Evolutionary conservation across 345 rosid genomes (phyloP).

Genomic region (Brassica napus): DNA sequence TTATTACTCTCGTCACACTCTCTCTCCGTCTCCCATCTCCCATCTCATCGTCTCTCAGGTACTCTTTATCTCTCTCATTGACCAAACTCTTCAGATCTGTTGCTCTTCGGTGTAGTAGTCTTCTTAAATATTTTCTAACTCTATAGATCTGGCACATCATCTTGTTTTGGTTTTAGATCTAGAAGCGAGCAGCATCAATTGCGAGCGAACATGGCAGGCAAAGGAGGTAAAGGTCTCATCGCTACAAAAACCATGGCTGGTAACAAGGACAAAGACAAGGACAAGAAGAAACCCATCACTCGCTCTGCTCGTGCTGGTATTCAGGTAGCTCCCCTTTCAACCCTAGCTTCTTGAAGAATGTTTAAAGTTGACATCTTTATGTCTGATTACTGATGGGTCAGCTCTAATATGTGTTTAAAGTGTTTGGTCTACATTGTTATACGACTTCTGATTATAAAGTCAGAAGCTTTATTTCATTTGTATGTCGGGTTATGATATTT

Average conservation of each 20-base stretch:
- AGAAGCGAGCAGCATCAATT: background rate
- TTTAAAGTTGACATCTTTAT: slow-evolving; percentile 2
- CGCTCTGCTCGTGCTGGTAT: slow-evolving; percentile 98
- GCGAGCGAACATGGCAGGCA: slow-evolving; percentile 67
- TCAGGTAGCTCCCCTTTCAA: slow-evolving; percentile 52
- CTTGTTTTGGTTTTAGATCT: slow-evolving; percentile 20
- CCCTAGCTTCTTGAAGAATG: background rate
- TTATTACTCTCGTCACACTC: background rate
- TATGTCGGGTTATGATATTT: background rate
- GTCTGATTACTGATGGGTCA: background rate
- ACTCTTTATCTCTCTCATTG: slow-evolving; percentile 7
- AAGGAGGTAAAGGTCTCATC: slow-evolving; percentile 88
- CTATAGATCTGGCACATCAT: slow-evolving; percentile 21
- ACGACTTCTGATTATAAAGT: background rate
- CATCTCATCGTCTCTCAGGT: slow-evolving; percentile 22
- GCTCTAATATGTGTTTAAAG: background rate
- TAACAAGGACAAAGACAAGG: slow-evolving; percentile 82
- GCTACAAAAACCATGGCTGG: slow-evolving; percentile 81
- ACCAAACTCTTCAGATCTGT: slow-evolving; percentile 1
- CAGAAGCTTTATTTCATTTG: background rate
- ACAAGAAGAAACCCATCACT: slow-evolving; percentile 81
- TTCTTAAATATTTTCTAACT: background rate
- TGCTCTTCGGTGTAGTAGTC: background rate
- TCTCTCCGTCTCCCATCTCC: background rate
- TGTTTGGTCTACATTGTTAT: background rate